These are phyloP conservation scores for Lactifluus volemus DNA, from an alignment of 768 basidiomycete genomes.

Conservation along the genomic window DNA sequence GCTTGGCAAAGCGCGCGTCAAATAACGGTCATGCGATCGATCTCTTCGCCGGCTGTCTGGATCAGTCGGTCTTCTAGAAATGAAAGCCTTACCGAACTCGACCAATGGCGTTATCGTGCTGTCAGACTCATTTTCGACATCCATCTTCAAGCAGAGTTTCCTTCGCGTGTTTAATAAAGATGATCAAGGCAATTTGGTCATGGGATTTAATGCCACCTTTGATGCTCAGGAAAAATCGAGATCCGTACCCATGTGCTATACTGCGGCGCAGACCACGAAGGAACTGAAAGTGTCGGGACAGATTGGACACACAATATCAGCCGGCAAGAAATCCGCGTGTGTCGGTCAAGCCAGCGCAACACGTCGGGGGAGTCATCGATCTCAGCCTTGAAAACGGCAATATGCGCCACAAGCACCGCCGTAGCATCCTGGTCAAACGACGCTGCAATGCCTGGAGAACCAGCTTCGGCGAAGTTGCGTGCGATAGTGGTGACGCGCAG, in stretches of 20 bases:
- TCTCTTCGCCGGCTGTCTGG: slow-evolving; percentile 92
- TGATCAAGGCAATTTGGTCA: slow-evolving; percentile 81
- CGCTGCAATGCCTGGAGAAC: slow-evolving; percentile 85
- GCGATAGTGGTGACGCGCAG: slow-evolving; percentile 97
- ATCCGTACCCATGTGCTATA: background rate
- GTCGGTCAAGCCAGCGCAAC: slow-evolving; percentile 95
- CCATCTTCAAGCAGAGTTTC: slow-evolving; percentile 99
- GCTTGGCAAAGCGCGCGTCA: slow-evolving; percentile 83
- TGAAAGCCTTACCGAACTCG: slow-evolving; percentile 92
- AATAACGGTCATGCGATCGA: slow-evolving; percentile 94
- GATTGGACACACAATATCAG: slow-evolving; percentile 95
- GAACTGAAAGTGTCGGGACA: slow-evolving; percentile 97
- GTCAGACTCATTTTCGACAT: slow-evolving; percentile 94
- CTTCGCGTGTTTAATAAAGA: slow-evolving; percentile 89
- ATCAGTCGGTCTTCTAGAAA: slow-evolving; percentile 97
- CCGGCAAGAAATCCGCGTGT: slow-evolving; percentile 91
- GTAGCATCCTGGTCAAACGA: slow-evolving; percentile 98
- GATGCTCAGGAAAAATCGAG: slow-evolving; percentile 65
- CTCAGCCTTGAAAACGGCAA: slow-evolving; percentile 98
- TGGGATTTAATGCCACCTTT: slow-evolving; percentile 99
- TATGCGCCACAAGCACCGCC: slow-evolving; percentile 96
- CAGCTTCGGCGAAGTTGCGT: slow-evolving; percentile 94
- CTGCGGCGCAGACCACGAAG: slow-evolving; percentile 73
- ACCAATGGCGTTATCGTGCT: slow-evolving; percentile 96
- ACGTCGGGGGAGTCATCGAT: slow-evolving; percentile 98